Evolutionary conservation across 208 protist species (phyloP), one percentile per base, ranked within the genome.

Genomic region (Wallacemonas sp.): DNA sequence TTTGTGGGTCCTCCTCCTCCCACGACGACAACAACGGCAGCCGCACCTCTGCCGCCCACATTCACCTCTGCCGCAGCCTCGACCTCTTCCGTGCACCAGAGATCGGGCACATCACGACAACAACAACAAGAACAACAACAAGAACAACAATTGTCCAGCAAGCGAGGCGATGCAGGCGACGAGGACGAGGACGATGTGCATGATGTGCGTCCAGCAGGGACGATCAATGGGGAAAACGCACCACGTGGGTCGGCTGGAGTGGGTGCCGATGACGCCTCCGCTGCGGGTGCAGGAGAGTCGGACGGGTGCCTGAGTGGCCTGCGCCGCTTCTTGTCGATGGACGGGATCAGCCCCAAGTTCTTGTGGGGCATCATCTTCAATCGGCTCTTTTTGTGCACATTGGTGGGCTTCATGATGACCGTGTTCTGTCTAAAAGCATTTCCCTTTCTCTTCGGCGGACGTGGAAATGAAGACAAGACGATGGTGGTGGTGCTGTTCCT

Each of bases 401-500:
- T 73, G 28, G 49, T 88, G 33, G 74, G 72, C 45, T 95, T 86
- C 34, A 15, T 58, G 4, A 12, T 91, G 30, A 67, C 87, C 12
- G 24, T 90, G 28, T 27, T 74, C 24, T 15, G 90, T 24, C 60
- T 75, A 31, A 60, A 61, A 1, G 42, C 61, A 14, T 64, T 78
- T 56, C 89, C 85, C 0, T 83, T 80, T 54, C 46, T 91, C 17
- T 86, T 91, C 74, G 80, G 74, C 42, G 82, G 75, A 14, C 24
- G 55, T 14, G 73, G 55, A 9, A 62, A 45, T 8, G 38, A 69
- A 26, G 75, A 91, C 66, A 63, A 78, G 36, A 83, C 86, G 45
- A 69, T 95, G 31, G 58, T 95, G n/a, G 59, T 92, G 11, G 80
- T 91, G 39, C 71, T 95, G 26, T 70, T 91, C 46, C 70, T 84